Evolutionary conservation across 2,329 filamentous ascomycete genomes (phyloP).

Genomic region (Ophiostoma sp.): DNA sequence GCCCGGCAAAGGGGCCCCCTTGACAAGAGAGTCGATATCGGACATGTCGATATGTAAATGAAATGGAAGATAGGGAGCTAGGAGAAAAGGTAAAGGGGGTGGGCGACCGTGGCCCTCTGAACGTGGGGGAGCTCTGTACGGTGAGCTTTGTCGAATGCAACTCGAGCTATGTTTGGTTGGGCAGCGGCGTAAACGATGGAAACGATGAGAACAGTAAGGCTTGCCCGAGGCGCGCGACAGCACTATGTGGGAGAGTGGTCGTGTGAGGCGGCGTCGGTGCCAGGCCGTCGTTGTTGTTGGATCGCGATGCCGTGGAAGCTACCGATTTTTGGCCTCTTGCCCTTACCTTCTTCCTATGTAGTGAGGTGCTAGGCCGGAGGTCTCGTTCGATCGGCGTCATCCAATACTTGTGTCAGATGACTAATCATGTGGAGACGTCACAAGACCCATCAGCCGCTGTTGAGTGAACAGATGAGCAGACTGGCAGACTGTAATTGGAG

Average conservation of each 20-base stretch:
- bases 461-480: neutral
- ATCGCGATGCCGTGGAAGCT: slow-evolving; percentile 6
- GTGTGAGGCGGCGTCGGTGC: slow-evolving; percentile 10
- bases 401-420: slow-evolving; percentile 18
- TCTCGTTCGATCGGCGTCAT: slow-evolving; percentile 18
- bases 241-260: neutral
- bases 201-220: neutral
- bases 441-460: neutral
- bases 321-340: slow-evolving; percentile 5
- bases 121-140: slow-evolving; percentile 7
- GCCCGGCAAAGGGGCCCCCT: slow-evolving; percentile 68
- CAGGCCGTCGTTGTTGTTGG: slow-evolving; percentile 4
- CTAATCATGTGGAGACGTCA: slow-evolving; percentile 18
- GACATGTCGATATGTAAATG: neutral
- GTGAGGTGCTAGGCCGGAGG: neutral
- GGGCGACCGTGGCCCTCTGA: neutral
- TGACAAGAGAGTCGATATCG: slow-evolving; percentile 81
- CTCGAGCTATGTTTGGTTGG: neutral
- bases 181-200: neutral
- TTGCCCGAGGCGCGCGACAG: neutral
- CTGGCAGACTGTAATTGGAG: neutral
- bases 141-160: neutral
- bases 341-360: neutral
- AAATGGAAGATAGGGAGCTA: neutral
- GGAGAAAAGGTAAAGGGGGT: slow-evolving; percentile 53